Base-by-base conservation (phyloP, 2,329 filamentous ascomycete species). In the Paramyrothecium sp. region DNA sequence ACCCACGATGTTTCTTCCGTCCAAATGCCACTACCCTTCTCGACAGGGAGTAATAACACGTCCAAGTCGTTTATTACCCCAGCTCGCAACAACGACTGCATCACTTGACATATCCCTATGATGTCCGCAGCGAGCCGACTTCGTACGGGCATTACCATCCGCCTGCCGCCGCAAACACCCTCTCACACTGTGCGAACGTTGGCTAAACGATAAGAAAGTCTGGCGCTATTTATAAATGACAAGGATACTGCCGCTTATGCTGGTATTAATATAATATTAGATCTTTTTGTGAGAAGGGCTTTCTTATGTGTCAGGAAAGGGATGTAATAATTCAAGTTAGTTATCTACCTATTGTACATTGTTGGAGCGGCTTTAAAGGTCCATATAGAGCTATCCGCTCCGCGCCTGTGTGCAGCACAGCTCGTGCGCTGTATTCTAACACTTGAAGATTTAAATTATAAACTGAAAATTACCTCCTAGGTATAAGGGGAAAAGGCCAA, bases 191-290 rank as follows among this genome's bases (percentile, higher is more conserved):
- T 33, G 54, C 49, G 5, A 50, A 56, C 49, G 47, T 56, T 13
- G 49, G 49, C 26, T 54, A 54, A 20, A 56, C 48, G 22, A 51
- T 56, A 7, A 58, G 54, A 20, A 56, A 54, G 17, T 58, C 54
- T 17, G 56, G 54, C 53, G 57, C 54, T 48, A 54, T 58, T 53
- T 47, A 33, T 52, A 54, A 58, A 19, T 54, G 54, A 10, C 51
- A 33, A 19, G 56, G 57, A 38, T 58, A 56, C n/a, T 54, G 57
- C 54, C 46, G 34, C 53, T 56, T 47, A 23, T 48, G 52, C 57
- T n/a, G n/a, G n/a, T n/a, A n/a, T n/a, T 51, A 58, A 52, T 58
- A 56, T 48, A 26, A 30, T 12, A 56, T 22, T 30, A 54, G 57
- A 51, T 58, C 33, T n/a, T n/a, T n/a, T n/a, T n/a, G n/a, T n/a